Evolutionary conservation across 441 rosid species (phyloP).

Genomic region (Adansonia rubrostipa): DNA sequence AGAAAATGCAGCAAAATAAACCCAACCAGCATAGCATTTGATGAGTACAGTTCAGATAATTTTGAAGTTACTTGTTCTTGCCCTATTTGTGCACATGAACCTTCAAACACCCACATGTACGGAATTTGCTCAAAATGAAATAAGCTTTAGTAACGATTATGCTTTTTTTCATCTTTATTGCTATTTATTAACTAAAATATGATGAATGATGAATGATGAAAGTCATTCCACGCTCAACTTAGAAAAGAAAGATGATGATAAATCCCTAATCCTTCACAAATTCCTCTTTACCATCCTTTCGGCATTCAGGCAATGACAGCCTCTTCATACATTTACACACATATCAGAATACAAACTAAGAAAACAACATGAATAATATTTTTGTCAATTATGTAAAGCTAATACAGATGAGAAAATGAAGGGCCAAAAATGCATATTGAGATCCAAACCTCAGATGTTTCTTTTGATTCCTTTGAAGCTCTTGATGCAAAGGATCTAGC

Average conservation of each 20-base stretch:
- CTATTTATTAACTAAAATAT: background rate
- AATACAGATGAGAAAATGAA: background rate
- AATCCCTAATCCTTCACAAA: background rate
- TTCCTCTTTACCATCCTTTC: background rate
- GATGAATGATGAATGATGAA: background rate
- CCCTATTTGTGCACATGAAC: background rate
- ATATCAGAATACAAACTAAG: slow-evolving; percentile 2
- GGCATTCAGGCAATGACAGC: background rate
- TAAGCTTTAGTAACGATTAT: background rate
- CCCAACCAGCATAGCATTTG: background rate
- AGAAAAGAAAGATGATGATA: background rate
- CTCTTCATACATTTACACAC: background rate
- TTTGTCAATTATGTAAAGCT: background rate
- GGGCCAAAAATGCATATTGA: slow-evolving; percentile 18
- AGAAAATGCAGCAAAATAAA: background rate
- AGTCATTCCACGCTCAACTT: background rate
- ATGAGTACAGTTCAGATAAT: background rate
- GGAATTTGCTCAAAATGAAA: background rate
- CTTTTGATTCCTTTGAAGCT: slow-evolving; percentile 51
- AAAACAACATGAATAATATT: slow-evolving; percentile 2
- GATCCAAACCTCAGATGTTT: slow-evolving; percentile 62
- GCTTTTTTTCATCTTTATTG: background rate
- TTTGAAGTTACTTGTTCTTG: too few relatives aligned
- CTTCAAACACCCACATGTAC: background rate
- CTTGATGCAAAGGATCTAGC: slow-evolving; percentile 68